A percentile compares a stretch with the other conserved stretches of the same genome.
phyloP scores from a whole-genome alignment of 176 grass and related monocot genomes.

The Oryza rufipogon region DNA sequence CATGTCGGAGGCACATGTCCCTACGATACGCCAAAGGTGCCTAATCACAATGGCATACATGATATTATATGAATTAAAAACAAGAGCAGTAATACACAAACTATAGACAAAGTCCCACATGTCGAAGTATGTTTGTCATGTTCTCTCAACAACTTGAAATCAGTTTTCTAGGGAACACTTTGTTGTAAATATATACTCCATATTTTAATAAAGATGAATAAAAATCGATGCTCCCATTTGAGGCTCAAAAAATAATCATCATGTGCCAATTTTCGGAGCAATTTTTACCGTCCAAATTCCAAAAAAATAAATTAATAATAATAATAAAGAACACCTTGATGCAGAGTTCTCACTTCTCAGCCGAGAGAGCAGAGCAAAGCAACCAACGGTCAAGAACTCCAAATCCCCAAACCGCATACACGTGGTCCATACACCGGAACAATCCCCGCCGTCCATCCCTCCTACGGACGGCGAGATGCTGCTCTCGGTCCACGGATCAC shows the following conservation, averaged over 20 bases:
- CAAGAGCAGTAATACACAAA: no score
- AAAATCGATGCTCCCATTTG: not conserved
- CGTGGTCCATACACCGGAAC: conserved; percentile 23
- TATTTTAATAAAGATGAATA: not conserved
- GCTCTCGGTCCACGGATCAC: not conserved
- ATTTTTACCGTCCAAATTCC: not conserved
- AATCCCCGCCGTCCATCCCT: conserved; percentile 4
- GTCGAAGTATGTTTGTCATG: no score
- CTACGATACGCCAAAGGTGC: no score
- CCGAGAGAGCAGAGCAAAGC: not conserved
- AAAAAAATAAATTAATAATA: not conserved
- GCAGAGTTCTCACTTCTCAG: no score
- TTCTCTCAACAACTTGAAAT: no score
- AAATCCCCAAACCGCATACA: not conserved
- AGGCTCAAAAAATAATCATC: not conserved
- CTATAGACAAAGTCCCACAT: no score
- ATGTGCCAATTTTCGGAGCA: not conserved
- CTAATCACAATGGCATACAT: no score
- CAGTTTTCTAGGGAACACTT: no score
- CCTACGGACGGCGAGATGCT: not conserved
- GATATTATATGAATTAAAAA: no score
- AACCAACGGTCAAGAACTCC: conserved; percentile 16
- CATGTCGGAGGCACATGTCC: no score
- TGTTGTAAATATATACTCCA: no score
- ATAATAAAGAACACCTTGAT: not conserved